Conservation (phyloP, 1,284 basidiomycete species). For the Malassezia vespertilionis region DNA sequence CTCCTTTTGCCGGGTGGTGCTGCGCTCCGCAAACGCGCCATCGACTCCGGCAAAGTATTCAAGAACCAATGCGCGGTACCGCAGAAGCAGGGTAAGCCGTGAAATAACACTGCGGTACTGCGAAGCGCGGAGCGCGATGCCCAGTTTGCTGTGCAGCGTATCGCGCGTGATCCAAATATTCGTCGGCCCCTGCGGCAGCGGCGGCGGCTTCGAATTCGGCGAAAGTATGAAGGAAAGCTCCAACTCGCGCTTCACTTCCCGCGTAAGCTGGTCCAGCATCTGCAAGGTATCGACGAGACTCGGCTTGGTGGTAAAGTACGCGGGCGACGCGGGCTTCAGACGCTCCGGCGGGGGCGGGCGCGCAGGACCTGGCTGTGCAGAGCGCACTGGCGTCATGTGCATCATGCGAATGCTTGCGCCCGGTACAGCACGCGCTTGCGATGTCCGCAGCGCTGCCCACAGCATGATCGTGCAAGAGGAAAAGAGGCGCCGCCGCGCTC, state of each 20-base stretch:
- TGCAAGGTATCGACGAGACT: slow-evolving; percentile 65
- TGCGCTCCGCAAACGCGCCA: neutral
- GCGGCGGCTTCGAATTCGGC: slow-evolving; percentile 58
- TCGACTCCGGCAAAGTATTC: slow-evolving; percentile 14
- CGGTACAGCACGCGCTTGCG: neutral
- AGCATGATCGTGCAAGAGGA: neutral
- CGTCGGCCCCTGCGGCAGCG: slow-evolving; percentile 25
- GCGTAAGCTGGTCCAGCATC: slow-evolving; percentile 59
- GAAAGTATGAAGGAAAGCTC: slow-evolving; percentile 62
- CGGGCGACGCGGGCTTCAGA: slow-evolving; percentile 54
- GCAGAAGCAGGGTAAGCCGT: slow-evolving; percentile 62
- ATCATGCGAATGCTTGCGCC: slow-evolving; percentile 1
- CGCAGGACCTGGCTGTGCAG: neutral
- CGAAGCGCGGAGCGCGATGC: slow-evolving; percentile 58
- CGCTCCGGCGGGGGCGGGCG: slow-evolving; percentile 22
- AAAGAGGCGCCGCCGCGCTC: too few species aligned
- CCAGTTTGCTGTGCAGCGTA: slow-evolving; percentile 56
- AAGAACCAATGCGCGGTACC: slow-evolving; percentile 54
- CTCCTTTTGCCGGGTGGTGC: neutral
- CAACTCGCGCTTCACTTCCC: slow-evolving; percentile 56
- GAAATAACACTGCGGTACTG: slow-evolving; percentile 62
- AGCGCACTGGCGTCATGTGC: neutral
- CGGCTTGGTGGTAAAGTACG: slow-evolving; percentile 77
- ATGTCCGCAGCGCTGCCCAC: neutral
- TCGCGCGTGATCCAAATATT: slow-evolving; percentile 57